A percentile compares a stretch with the other conserved stretches of the same genome.
phyloP scores from a whole-genome alignment of 1,284 basidiomycete species.

The Cutaneotrichosporon dermatis region DNA sequence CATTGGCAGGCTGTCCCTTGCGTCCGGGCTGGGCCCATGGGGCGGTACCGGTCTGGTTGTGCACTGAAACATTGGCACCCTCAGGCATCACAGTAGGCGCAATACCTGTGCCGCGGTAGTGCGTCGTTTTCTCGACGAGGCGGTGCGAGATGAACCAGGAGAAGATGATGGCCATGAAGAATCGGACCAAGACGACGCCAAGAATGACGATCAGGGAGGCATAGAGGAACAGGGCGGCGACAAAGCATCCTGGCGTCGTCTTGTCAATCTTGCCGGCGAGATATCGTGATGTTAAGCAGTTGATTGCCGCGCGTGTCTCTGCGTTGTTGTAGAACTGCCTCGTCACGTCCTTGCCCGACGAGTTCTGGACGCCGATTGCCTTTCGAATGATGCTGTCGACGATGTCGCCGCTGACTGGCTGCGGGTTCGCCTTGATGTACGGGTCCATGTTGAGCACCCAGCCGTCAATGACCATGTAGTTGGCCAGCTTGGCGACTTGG shows the following conservation, averaged over 20 bases:
- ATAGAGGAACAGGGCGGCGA: constrained; percentile 85
- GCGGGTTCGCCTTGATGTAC: constrained; percentile 73
- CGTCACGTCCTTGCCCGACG: constrained; percentile 82
- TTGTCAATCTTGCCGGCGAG: constrained; percentile 94
- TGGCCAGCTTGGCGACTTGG: constrained; percentile 63
- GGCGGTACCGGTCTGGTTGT: constrained; percentile 83
- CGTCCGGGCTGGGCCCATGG: constrained; percentile 64
- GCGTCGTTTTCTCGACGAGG: constrained; percentile 68
- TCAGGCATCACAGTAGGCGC: constrained; percentile 93
- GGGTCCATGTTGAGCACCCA: constrained; percentile 87
- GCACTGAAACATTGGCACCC: constrained; percentile 83
- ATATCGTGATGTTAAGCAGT: constrained; percentile 79
- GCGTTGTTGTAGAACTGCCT: constrained; percentile 69
- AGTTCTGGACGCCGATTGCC: constrained; percentile 56
- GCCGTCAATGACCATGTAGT: constrained; percentile 87
- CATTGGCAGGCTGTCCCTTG: constrained; percentile 15
- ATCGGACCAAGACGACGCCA: constrained; percentile 81
- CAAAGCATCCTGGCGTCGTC: constrained; percentile 91
- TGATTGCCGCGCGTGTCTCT: constrained; percentile 63
- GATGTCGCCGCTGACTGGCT: constrained; percentile 63
- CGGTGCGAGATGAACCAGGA: constrained; percentile 87
- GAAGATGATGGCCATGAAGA: constrained; percentile 94
- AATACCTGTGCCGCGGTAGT: constrained; percentile 67
- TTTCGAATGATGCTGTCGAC: constrained; percentile 81
- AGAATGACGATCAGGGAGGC: constrained; percentile 87